Conservation (phyloP, 2,329 filamentous ascomycete genomes). For the Colletotrichum endophyticum region DNA sequence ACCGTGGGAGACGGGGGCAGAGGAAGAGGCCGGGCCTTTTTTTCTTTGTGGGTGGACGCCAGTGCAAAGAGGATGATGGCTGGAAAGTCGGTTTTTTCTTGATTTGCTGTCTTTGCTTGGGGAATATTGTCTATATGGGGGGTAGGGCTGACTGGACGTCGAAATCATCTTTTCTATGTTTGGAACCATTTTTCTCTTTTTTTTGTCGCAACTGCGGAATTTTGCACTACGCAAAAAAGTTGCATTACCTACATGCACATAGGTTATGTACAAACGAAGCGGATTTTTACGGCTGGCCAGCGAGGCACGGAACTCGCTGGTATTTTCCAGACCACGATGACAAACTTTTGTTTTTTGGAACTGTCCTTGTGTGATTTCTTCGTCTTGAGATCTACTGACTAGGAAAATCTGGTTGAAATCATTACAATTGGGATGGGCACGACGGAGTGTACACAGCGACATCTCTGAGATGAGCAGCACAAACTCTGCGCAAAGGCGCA, state of each 20-base stretch:
- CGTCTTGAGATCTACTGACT: neutral
- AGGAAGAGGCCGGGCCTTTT: conserved; percentile 17
- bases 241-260: neutral
- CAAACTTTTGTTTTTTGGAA: neutral
- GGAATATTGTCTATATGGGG: neutral
- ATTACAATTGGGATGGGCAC: neutral
- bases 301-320: conserved; percentile 3
- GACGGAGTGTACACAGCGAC: neutral
- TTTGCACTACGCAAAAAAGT: neutral
- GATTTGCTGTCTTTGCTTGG: neutral
- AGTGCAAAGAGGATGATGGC: neutral
- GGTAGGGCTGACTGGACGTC: neutral
- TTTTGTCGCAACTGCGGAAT: neutral
- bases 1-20: neutral
- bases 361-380: neutral
- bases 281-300: neutral
- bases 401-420: neutral
- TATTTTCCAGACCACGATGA: neutral
- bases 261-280: conserved; percentile 15
- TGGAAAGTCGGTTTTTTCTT: neutral
- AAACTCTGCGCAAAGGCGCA: neutral
- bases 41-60: neutral
- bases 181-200: neutral
- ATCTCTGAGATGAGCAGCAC: neutral
- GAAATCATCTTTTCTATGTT: neutral